phyloP scores from a whole-genome alignment of 495 filamentous ascomycete genomes.

The Penicillium egyptiacum region DNA sequence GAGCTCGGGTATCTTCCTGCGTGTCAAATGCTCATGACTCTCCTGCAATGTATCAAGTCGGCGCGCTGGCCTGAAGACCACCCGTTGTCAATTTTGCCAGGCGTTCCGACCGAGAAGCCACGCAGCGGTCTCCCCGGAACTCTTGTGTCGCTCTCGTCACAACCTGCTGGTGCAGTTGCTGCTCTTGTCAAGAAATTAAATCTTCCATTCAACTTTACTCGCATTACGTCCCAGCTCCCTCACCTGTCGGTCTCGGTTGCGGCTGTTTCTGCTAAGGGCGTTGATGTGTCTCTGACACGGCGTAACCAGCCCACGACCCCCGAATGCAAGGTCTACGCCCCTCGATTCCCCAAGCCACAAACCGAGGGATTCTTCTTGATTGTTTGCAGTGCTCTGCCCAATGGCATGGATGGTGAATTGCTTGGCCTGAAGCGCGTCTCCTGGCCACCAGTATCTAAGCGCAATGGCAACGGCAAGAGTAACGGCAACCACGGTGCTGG shows the following conservation, averaged over 20 bases:
- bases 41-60: slow-evolving; percentile 89
- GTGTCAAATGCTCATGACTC: slow-evolving; percentile 72
- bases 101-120: slow-evolving; percentile 54
- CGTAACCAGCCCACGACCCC: slow-evolving; percentile 61
- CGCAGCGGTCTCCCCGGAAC: slow-evolving; percentile 23
- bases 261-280: slow-evolving; percentile 55
- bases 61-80: slow-evolving; percentile 87
- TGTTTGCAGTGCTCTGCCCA: slow-evolving; percentile 49
- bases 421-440: slow-evolving; percentile 80
- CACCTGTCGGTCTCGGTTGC: slow-evolving; percentile 63
- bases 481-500: slow-evolving; percentile 20
- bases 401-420: slow-evolving; percentile 68
- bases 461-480: slow-evolving; percentile 19
- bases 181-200: slow-evolving; percentile 32
- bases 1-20: slow-evolving; percentile 79
- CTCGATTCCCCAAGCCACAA: slow-evolving; percentile 89
- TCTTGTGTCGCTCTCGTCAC: slow-evolving; percentile 30
- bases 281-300: slow-evolving; percentile 65
- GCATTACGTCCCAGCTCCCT: slow-evolving; percentile 62
- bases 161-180: slow-evolving; percentile 26
- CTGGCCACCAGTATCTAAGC: slow-evolving; percentile 55
- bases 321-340: slow-evolving; percentile 76
- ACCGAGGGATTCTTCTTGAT: slow-evolving; percentile 92
- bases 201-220: slow-evolving; percentile 47
- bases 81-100: slow-evolving; percentile 77